Base-by-base conservation (phyloP, 1,139 yeast species). In the Torulaspora pretoriensis region DNA sequence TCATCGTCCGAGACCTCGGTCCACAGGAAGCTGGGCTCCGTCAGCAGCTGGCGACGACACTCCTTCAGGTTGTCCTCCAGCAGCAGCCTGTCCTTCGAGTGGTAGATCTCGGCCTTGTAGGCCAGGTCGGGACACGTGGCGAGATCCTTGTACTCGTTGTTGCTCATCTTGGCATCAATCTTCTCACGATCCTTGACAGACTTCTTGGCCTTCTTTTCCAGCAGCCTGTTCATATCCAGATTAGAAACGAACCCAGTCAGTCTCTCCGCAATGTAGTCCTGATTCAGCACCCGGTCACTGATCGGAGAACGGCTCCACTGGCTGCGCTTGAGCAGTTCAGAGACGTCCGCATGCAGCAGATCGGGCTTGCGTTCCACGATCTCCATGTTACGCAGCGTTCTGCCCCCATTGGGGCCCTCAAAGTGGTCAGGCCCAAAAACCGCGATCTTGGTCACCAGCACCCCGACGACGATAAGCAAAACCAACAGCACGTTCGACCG, bases 241-340 rank as follows among this genome's bases (percentile, higher is more conserved):
- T 49, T 49, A n/a, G 52, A 49, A 6, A 47, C 52, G 27, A 39
- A 49, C n/a, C 52, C 52, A 3, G 72, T 72, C 10, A 47, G 27
- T 5, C 30, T 25, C 22, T 41, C 46, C 28, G 28, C 13, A 3
- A 27, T 10, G 27, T 40, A 49, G 1, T 43, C 31, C 30, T 47
- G 48, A 25, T 16, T 42, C 17, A 36, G 5, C 14, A 43, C 31
- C 10, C 35, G 34, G 13, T 42, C 37, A 8, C 39, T 45, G 3
- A 47, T 24, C 24, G 52, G 46, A 13, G 52, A 35, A 9, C 28
- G 27, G n/a, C 29, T 17, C 44, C 46, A 43, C 19, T 28, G 33
- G 8, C 35, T 37, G 17, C 28, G 40, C 27, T 29, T 40, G 26
- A 49, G 29, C 26, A 42, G 25, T n/a, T 38, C 41, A 1, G 49